Base-by-base conservation (phyloP, 805 yeast species). In the Danielia reshetovae region DNA sequence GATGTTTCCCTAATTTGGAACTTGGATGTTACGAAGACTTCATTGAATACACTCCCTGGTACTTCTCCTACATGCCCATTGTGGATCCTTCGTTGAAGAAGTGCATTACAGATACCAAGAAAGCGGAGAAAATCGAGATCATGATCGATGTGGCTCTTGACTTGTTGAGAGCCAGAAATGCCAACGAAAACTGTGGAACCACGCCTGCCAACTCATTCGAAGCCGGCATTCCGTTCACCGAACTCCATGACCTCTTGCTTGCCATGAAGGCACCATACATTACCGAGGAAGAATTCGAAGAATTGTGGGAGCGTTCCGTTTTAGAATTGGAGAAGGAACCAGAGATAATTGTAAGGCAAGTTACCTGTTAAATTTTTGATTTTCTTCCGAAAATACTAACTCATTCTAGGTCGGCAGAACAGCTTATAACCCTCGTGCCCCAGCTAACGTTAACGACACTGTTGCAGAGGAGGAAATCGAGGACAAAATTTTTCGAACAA, bases 311-410 rank as follows among this genome's bases (percentile, higher is more conserved):
- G 17, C 73, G 76, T 47, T 81, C 81, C n/a, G 52, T 79, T 2
- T 54, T 64, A 23, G 81, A 78, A 48, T 68, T 86, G 43, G 75
- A 76, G 42, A 69, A 65, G 36, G 83, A 81, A 62, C 81, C 84
- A 27, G 85, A 79, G 56, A 71, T 81, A 54, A 77, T 73, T 62
- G 82, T 83, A 75, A 81, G 93, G 85, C 85, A 79, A 73, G 85
- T 79, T 72, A 38, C 43, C 29, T 25, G 22, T 36, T 45, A 10
- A n/a, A 24, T 23, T 14, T 14, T 7, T 32, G 16, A 28, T 29
- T 14, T 24, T 19, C 14, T n/a, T n/a, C 15, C 19, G 26, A 19
- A 18, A 8, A 34, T 58, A 59, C 64, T 59, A 59, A 59, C 62
- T 34, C 31, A n/a, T n/a, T n/a, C 28, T 44, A 55, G 61, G 46